Conservation (phyloP, 2,329 filamentous ascomycete genomes). For the Dactylellina drechsleri region DNA sequence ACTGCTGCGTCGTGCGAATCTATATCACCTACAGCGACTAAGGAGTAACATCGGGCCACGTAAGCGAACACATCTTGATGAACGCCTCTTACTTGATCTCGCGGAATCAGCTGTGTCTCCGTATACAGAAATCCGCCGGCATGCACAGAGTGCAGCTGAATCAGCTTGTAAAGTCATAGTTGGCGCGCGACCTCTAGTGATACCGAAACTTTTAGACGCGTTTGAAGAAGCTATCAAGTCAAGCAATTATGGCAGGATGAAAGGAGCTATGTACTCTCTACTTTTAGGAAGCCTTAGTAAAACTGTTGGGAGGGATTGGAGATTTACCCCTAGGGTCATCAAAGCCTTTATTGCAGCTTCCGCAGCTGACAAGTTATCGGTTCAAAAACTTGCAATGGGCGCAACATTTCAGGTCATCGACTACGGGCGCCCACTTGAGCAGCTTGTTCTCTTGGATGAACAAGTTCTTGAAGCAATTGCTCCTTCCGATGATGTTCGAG, state of each 20-base stretch:
- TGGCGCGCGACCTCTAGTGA: slow-evolving; percentile 86
- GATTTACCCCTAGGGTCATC: slow-evolving; percentile 89
- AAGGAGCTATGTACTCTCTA: slow-evolving; percentile 90
- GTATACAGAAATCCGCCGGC: slow-evolving; percentile 94
- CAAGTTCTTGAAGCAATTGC: slow-evolving; percentile 76
- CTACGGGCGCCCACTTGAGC: slow-evolving; percentile 87
- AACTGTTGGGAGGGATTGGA: slow-evolving; percentile 90
- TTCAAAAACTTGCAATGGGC: slow-evolving; percentile 85
- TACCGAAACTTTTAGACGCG: slow-evolving; percentile 82
- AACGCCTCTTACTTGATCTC: slow-evolving; percentile 82
- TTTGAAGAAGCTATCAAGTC: slow-evolving; percentile 80
- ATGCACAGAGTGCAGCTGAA: slow-evolving; percentile 90
- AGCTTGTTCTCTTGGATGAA: slow-evolving; percentile 83
- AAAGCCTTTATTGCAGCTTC: slow-evolving; percentile 89
- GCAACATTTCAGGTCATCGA: slow-evolving; percentile 88
- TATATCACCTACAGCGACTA: slow-evolving; percentile 92
- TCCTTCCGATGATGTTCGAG: slow-evolving; percentile 73
- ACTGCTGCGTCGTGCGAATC: slow-evolving; percentile 90
- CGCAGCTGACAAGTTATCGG: slow-evolving; percentile 89
- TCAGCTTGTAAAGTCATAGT: slow-evolving; percentile 91
- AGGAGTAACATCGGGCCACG: slow-evolving; percentile 91
- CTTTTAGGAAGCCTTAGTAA: slow-evolving; percentile 88
- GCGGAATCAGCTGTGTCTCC: slow-evolving; percentile 88
- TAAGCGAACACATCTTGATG: slow-evolving; percentile 89
- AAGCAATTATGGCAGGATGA: slow-evolving; percentile 89